Base-by-base conservation (phyloP, 805 yeast genomes). In the Lipomyces spencermartinsiae region DNA sequence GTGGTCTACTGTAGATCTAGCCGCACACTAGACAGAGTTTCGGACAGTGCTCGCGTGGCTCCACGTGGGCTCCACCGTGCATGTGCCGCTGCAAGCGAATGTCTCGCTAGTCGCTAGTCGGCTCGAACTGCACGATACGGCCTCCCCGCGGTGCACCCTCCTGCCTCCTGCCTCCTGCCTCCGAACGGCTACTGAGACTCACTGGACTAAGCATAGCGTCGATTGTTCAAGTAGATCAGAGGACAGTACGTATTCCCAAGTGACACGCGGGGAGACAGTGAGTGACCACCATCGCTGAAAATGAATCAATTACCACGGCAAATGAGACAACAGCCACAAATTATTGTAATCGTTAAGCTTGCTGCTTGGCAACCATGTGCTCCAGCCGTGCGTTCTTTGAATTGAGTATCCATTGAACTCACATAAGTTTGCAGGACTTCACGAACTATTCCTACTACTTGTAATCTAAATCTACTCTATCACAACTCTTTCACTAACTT, bases 291-390 rank as follows among this genome's bases (percentile, higher is more conserved):
- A 5, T 12, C 43, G 43, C 16, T 37, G 14, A 12, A 37, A 12
- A 37, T 37, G 14, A 19, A 43, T 43, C 8, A 6, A 12, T 19
- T 14, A 1, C 19, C 49, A n/a, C 16, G 22, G 22, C 8, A n/a
- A 16, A 16, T 43, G 49, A 43, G 49, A 43, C 49, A 43, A 8
- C 49, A 43, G 49, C 49, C 49, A 43, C 49, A 43, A 43, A 43
- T 16, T 43, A 43, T 16, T 39, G 49, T 43, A 22, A 43, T 19
- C 49, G 49, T n/a, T 43, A 43, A 43, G 22, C 16, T 43, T 19
- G 22, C 19, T 43, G 49, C 22, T n/a, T 43, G 19, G 22, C 49
- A n/a, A 43, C 49, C 49, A 43, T 43, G 49, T 43, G 49, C 49
- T 43, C 49, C 49, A 43, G 19, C n/a, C 49, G 49, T 43, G 49